Conservation (phyloP, 495 filamentous ascomycete genomes). For the Aspergillus saccharolyticus region DNA sequence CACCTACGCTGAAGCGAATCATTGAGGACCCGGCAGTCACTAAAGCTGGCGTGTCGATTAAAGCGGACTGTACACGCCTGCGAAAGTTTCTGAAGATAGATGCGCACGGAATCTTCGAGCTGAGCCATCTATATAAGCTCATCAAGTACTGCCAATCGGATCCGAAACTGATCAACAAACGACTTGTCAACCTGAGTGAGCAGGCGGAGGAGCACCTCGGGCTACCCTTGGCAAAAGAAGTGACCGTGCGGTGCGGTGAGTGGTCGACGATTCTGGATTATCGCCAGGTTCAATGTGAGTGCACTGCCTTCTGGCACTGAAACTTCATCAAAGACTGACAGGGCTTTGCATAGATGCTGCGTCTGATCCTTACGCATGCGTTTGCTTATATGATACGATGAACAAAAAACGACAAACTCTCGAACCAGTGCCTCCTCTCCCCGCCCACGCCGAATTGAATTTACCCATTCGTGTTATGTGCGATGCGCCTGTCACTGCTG, state of each 20-base stretch:
- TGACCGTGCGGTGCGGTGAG: constrained; percentile 60
- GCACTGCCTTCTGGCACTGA: neutral
- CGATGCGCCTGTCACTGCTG: constrained; percentile 15
- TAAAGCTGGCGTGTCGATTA: constrained; percentile 75
- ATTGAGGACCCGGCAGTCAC: constrained; percentile 64
- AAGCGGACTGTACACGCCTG: constrained; percentile 67
- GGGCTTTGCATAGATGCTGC: constrained; percentile 58
- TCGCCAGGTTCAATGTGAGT: constrained; percentile 69
- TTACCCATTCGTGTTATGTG: constrained; percentile 51
- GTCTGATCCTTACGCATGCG: constrained; percentile 73
- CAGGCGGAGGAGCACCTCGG: constrained; percentile 68
- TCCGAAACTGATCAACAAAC: constrained; percentile 56
- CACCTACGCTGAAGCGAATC: constrained; percentile 62
- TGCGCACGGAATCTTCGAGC: constrained; percentile 64
- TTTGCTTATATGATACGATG: constrained; percentile 66
- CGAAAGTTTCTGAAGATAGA: constrained; percentile 60
- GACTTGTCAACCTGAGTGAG: constrained; percentile 56
- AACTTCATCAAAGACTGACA: constrained; percentile 1
- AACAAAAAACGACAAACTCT: constrained; percentile 61
- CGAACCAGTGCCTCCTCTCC: constrained; percentile 63
- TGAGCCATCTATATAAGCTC: constrained; percentile 74
- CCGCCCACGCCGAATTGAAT: constrained; percentile 60
- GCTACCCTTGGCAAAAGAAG: constrained; percentile 72
- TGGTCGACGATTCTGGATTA: constrained; percentile 60
- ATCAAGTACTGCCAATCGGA: constrained; percentile 55